These are phyloP conservation scores for Sarcodon sp. DNA, from an alignment of 768 basidiomycete species.

Conservation along the genomic window DNA sequence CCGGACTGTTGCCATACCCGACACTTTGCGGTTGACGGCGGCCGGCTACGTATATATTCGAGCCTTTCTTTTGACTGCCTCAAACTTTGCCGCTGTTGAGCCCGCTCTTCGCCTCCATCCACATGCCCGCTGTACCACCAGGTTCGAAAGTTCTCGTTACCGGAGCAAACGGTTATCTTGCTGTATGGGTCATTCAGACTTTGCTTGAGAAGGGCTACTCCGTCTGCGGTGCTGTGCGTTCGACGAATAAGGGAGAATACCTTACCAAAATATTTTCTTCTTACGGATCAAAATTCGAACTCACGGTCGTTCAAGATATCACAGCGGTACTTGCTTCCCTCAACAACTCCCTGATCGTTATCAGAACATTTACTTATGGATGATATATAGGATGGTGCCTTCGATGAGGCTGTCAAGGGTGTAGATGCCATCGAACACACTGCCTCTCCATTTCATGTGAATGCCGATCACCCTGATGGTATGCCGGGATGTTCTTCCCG, in stretches of 20 bases:
- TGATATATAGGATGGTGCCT: constrained; percentile 43
- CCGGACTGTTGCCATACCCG: too few species aligned
- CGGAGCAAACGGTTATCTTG: constrained; percentile 50
- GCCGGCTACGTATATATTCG: too few species aligned
- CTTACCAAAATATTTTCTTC: constrained; percentile 39
- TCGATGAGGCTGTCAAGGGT: constrained; percentile 68
- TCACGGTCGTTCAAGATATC: constrained; percentile 62
- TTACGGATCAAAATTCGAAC: constrained; percentile 46
- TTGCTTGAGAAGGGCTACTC: constrained; percentile 50
- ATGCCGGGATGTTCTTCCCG: neutral
- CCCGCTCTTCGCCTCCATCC: too few species aligned
- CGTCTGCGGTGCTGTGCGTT: constrained; percentile 58
- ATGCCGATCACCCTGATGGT: constrained; percentile 27
- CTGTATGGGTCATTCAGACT: constrained; percentile 39
- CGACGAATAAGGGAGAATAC: constrained; percentile 42
- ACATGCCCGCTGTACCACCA: constrained; percentile 22
- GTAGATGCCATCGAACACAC: constrained; percentile 63
- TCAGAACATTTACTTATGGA: neutral
- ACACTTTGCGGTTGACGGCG: too few species aligned
- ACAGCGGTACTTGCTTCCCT: constrained; percentile 22
- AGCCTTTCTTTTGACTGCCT: too few species aligned
- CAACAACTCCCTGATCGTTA: neutral
- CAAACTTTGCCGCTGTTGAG: too few species aligned
- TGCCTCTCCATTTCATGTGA: constrained; percentile 46
- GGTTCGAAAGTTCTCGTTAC: constrained; percentile 35